Percentiles rank a stretch among this genome's conserved stretches.
Evolutionary conservation across 2,329 filamentous ascomycete species (phyloP).

Genomic region (Fusarium sacchari): DNA sequence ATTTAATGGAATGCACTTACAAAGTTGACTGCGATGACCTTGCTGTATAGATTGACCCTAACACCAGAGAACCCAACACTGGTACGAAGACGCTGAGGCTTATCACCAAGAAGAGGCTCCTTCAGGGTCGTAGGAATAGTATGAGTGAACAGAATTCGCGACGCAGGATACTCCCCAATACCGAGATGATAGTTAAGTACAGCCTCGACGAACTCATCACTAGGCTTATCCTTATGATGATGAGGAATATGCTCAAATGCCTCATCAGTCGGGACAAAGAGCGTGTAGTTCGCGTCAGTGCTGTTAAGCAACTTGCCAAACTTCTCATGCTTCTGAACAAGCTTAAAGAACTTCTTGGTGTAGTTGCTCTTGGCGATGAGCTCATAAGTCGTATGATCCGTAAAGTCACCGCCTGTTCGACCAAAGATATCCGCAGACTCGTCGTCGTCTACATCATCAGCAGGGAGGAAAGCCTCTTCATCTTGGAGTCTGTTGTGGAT

Average conservation of each 20-base stretch:
- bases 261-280: constrained; percentile 81
- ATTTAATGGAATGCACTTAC: constrained; percentile 53
- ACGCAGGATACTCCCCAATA: constrained; percentile 72
- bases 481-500: constrained; percentile 23
- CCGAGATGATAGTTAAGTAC: constrained; percentile 81
- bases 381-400: constrained; percentile 81
- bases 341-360: constrained; percentile 78
- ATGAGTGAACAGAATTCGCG: constrained; percentile 72
- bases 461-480: background rate
- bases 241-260: constrained; percentile 74
- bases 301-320: constrained; percentile 79
- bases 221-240: constrained; percentile 64
- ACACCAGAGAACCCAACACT: constrained; percentile 71
- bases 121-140: constrained; percentile 78
- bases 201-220: constrained; percentile 75
- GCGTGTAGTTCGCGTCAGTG: constrained; percentile 78
- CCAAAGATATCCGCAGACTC: background rate
- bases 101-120: constrained; percentile 67
- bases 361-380: constrained; percentile 79
- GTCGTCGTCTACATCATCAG: background rate
- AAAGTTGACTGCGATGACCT: constrained; percentile 75
- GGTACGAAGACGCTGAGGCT: constrained; percentile 78
- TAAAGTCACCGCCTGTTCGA: constrained; percentile 47
- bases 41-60: constrained; percentile 80
- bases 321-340: constrained; percentile 78